Conservation (phyloP, 1,139 yeast genomes). For the Suhomyces yuchorum region DNA sequence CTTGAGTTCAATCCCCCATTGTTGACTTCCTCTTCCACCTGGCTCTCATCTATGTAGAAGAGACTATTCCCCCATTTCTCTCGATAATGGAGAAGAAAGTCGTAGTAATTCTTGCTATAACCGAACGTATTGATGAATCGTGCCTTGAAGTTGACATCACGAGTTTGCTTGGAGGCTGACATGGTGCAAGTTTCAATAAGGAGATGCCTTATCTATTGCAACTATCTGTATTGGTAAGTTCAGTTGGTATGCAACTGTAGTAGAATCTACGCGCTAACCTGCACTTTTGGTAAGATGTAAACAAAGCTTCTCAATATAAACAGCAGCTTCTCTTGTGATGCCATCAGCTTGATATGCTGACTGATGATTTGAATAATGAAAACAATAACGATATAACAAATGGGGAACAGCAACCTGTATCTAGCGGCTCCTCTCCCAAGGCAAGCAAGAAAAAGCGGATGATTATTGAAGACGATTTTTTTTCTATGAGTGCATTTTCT, state of each 20-base stretch:
- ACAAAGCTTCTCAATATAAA: neutral
- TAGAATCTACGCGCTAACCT: neutral
- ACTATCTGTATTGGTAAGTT: neutral
- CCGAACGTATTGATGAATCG: conserved; percentile 41
- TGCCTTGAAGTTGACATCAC: conserved; percentile 38
- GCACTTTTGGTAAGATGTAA: conserved; percentile 2
- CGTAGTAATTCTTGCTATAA: conserved; percentile 32
- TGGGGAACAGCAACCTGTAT: neutral
- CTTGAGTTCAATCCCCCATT: conserved; percentile 13
- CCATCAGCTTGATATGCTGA: conserved; percentile 8
- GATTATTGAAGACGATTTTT: conserved; percentile 21
- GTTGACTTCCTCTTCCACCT: conserved; percentile 12
- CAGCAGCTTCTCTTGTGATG: neutral
- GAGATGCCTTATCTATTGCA: neutral
- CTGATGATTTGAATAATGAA: conserved; percentile 2
- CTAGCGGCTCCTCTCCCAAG: neutral
- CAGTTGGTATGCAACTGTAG: neutral
- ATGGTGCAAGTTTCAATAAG: neutral
- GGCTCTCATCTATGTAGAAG: conserved; percentile 34
- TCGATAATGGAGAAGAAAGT: conserved; percentile 30
- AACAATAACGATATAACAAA: neutral
- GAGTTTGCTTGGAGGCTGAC: conserved; percentile 9
- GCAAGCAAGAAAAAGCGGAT: conserved; percentile 14
- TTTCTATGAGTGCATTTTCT: conserved; percentile 17
- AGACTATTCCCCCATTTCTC: conserved; percentile 38